Evolutionary conservation across 345 rosid species (phyloP), one percentile per base, ranked within the genome.

Genomic region (Trapa bicornis): DNA sequence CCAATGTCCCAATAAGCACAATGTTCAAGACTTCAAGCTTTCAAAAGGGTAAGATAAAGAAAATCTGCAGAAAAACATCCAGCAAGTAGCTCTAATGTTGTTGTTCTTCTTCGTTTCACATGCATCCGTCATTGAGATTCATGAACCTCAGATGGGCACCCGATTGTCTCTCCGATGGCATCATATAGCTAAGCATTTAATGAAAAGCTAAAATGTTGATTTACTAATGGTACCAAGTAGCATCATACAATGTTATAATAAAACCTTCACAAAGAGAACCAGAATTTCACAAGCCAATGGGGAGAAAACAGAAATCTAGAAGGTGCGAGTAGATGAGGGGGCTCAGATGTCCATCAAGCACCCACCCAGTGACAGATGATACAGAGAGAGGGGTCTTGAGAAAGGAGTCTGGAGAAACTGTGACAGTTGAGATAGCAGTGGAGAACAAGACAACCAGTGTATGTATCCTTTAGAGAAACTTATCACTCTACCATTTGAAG

Each of bases 341-440:
- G 38, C 77, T 50, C 67, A 79, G 69, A 74, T 69, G 71, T 67
- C 50, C 39, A 77, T 73, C 78, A 60, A 43, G 71, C 88, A 78
- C 87, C 85, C 81, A 85, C 87, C 88, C 84, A 72, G 29, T 22
- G 29, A 22, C 29, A 22, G 29, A 22, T 22, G 29, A 22, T 22
- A 22, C 29, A 22, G 29, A 22, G 29, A 22, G 29, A 22, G 29
- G 29, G 29, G 29, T 22, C 29, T 22, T 22, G 29, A 22, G 29
- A 22, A 22, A 22, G 29, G 29, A 22, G 29, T 22, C 29, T 0
- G 29, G 29, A 22, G 29, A 22, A 22, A 22, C 29, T 22, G 29
- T 22, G 29, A 22, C 29, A 22, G 29, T 22, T 22, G 29, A 22
- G 29, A 22, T 22, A 22, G 29, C 29, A 22, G 29, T 22, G 29